These are phyloP conservation scores for Geum urbanum DNA, from an alignment of 306 rosid genomes.

Conservation along the genomic window DNA sequence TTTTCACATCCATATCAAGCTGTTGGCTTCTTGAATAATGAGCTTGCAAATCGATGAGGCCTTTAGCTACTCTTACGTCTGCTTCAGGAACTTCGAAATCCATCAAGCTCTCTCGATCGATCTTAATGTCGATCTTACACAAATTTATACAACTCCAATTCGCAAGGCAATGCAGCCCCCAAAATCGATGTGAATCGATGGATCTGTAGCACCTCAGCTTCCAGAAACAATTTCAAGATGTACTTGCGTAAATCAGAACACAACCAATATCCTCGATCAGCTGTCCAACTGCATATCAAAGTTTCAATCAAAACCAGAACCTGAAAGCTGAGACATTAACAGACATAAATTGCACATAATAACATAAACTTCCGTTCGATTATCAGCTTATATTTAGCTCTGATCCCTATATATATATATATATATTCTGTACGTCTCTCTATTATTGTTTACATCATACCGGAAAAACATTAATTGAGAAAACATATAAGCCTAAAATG, in stretches of 20 bases:
- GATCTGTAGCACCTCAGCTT: background rate
- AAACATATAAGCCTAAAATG: conserved; percentile 3
- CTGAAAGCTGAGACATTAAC: background rate
- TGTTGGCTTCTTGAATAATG: conserved; percentile 7
- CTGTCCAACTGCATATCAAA: conserved; percentile 18
- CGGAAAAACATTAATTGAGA: too few relatives aligned
- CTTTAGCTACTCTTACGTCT: conserved; percentile 7
- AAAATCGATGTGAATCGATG: background rate
- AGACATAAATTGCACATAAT: background rate
- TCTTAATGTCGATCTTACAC: background rate
- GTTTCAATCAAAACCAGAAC: background rate
- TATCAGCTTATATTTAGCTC: background rate
- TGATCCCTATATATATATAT: too few relatives aligned
- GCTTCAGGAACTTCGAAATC: conserved; percentile 21
- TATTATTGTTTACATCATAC: background rate
- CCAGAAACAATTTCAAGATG: background rate
- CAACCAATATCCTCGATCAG: background rate
- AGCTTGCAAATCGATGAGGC: conserved; percentile 16
- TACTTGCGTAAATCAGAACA: background rate
- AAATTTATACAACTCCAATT: background rate
- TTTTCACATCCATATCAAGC: conserved; percentile 6
- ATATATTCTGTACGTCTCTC: too few relatives aligned
- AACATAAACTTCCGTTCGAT: background rate
- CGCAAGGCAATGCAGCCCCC: background rate
- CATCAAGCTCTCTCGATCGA: conserved; percentile 12